Evolutionary conservation across 2,329 filamentous ascomycete genomes (phyloP), one percentile per base, ranked within the genome.

Genomic region (Volutella citrinella): DNA sequence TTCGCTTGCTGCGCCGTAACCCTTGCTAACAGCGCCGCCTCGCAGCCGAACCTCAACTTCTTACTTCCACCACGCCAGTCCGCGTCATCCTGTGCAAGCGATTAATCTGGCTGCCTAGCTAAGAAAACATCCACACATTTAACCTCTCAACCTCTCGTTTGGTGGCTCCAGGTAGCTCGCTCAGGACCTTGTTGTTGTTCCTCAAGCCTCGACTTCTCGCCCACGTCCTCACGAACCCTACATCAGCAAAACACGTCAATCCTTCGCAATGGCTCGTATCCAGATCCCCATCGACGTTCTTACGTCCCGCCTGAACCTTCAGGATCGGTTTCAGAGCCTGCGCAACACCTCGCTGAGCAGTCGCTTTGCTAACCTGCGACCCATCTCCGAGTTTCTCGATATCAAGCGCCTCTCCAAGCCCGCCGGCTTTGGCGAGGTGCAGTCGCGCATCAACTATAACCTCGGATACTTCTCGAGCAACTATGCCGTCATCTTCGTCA

Each of bases 381-480:
- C 93, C 42, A 65, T 97, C 52, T 82, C 83, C 61, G 93, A 98
- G 68, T 98, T 98, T 69, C 76, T 96, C 64, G 90, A 97, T 66
- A 66, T 97, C 69, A 96, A 96, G 80, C 88, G 90, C 51, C 56
- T 98, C 36, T 95, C 88, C 49, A 98, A 97, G 72, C 93, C 93
- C 18, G 79, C 78, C 59, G 94, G 94, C 70, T 96, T 97, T 56
- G 72, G 71, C 48, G 90, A 96, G 65, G 80, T 88, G 46, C 91
- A 97, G 67, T 89, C 84, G 52, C 82, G 91, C 48, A 82, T 95
- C 69, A 95, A 94, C 74, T 96, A 96, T 82, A 98, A 98, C 67
- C 70, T 98, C 48, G 81, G 85, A 63, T 85, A 97, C 72, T 98
- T 95, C 75, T 94, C 89, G 44, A 96, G 88, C 83, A 98, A 98